Conservation (phyloP, 129 eudicot genomes). For the Ambrosia trifida region DNA sequence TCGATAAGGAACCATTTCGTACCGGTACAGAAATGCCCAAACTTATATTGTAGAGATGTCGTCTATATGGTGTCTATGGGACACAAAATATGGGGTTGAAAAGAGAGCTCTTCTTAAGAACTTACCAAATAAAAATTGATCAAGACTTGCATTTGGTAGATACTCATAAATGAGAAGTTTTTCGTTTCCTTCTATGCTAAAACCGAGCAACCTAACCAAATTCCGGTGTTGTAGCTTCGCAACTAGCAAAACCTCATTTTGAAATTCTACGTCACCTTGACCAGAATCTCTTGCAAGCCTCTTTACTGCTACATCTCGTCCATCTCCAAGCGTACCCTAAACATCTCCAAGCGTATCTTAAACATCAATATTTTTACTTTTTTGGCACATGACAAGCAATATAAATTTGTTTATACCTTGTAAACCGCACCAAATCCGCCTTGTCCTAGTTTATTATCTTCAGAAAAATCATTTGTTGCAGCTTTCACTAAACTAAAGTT, state of each 20-base stretch:
- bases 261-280: constrained; percentile 5
- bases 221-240: constrained; percentile 2
- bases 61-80: neutral
- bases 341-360: no score
- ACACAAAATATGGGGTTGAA: neutral
- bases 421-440: neutral
- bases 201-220: constrained; percentile 11
- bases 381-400: neutral
- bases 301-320: neutral
- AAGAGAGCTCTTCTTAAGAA: neutral
- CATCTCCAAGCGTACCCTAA: neutral
- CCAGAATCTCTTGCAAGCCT: constrained; percentile 14
- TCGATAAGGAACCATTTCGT: no score
- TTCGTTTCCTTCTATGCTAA: constrained; percentile 10
- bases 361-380: neutral
- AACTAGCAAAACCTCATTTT: constrained; percentile 5
- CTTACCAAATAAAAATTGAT: constrained; percentile 6
- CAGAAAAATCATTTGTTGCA: constrained; percentile 8
- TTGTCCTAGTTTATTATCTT: constrained; percentile 2
- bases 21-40: no score
- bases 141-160: neutral
- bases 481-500: neutral
- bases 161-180: constrained; percentile 9
- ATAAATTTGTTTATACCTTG: neutral
- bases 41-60: no score